Conservation (phyloP, 176 grass and related monocot genomes). For the Triticum timopheevii region DNA sequence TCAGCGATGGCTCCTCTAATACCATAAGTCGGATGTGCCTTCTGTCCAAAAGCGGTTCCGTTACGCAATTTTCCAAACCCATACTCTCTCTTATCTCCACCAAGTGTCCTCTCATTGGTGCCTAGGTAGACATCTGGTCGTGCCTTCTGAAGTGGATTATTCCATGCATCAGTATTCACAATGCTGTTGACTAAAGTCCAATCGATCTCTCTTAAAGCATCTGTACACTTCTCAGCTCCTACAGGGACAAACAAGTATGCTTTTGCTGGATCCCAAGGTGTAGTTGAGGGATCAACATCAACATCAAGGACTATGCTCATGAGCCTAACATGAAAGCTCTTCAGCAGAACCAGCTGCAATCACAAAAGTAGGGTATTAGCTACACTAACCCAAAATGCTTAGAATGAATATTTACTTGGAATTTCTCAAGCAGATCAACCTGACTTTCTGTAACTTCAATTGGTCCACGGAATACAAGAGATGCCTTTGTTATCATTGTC, state of each 20-base stretch:
- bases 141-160: conserved; percentile 90
- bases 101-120: conserved; percentile 93
- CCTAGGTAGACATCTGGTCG: conserved; percentile 96
- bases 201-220: conserved; percentile 75
- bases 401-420: background rate
- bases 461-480: conserved; percentile 89
- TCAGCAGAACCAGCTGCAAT: conserved; percentile 77
- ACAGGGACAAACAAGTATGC: conserved; percentile 93
- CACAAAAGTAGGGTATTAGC: conserved; percentile 41
- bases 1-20: conserved; percentile 93
- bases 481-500: conserved; percentile 99
- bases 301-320: conserved; percentile 99
- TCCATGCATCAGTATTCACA: conserved; percentile 92
- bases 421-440: conserved; percentile 38
- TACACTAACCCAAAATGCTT: conserved; percentile 19
- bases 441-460: conserved; percentile 88
- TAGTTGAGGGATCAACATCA: conserved; percentile 93
- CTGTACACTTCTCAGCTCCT: conserved; percentile 47
- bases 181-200: conserved; percentile 82
- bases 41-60: conserved; percentile 76
- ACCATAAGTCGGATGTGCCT: conserved; percentile 94
- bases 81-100: conserved; percentile 97
- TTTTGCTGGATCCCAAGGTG: conserved; percentile 97
- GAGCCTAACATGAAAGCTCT: conserved; percentile 99
- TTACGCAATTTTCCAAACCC: conserved; percentile 91